These are phyloP conservation scores for Trichoderma semiorbis DNA, from an alignment of 2,329 filamentous ascomycete genomes.

Conservation along the genomic window DNA sequence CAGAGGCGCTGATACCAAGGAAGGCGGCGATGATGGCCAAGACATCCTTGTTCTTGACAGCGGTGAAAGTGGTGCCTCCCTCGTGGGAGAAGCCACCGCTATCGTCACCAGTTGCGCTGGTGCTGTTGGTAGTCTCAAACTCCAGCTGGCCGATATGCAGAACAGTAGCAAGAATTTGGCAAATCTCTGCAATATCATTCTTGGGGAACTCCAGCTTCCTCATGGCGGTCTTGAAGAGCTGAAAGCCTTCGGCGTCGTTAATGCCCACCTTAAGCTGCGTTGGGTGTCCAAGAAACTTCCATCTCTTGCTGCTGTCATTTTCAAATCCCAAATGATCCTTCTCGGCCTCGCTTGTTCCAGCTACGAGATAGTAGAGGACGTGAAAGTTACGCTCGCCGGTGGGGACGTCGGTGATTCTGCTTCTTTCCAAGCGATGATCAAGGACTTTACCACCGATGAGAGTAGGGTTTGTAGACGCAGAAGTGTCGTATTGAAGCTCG, in stretches of 20 bases:
- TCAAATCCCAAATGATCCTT: conserved; percentile 76
- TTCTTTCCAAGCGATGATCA: conserved; percentile 88
- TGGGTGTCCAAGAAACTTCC: conserved; percentile 94
- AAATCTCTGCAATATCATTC: conserved; percentile 93
- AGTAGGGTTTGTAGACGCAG: conserved; percentile 76
- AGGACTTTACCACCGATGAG: conserved; percentile 92
- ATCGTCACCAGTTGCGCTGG: conserved; percentile 76
- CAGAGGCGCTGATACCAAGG: conserved; percentile 74
- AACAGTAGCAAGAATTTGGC: conserved; percentile 88
- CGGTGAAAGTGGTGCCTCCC: conserved; percentile 78
- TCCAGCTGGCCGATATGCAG: conserved; percentile 98
- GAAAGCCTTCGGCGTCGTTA: conserved; percentile 92
- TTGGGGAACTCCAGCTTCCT: conserved; percentile 92
- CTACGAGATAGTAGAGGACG: conserved; percentile 89
- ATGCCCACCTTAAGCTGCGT: conserved; percentile 96
- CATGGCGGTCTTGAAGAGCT: conserved; percentile 94
- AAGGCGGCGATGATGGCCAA: conserved; percentile 88
- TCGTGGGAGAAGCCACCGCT: conserved; percentile 96
- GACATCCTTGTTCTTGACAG: conserved; percentile 91
- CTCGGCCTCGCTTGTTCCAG: conserved; percentile 86
- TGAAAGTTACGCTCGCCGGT: conserved; percentile 97
- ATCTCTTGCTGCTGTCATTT: conserved; percentile 66
- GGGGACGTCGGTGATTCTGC: conserved; percentile 84
- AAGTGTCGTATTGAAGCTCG: conserved; percentile 94
- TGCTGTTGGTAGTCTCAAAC: conserved; percentile 78